Evolutionary conservation across 2,329 filamentous ascomycete genomes (phyloP).

Genomic region (Aspergillus sp.): DNA sequence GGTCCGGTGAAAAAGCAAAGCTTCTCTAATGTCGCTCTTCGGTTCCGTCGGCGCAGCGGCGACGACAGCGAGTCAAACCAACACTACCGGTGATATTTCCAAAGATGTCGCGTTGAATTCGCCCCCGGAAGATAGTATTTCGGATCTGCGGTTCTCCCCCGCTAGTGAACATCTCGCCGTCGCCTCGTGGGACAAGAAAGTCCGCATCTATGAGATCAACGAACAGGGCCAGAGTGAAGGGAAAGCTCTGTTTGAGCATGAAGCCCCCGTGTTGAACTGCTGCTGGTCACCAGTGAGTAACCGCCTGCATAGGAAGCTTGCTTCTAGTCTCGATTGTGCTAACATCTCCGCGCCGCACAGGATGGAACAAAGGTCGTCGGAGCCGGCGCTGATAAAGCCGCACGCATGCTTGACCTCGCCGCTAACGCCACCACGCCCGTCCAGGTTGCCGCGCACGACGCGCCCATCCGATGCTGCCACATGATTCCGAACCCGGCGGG

Average conservation of each 20-base stretch:
- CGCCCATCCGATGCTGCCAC: slow-evolving; percentile 72
- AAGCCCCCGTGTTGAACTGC: slow-evolving; percentile 76
- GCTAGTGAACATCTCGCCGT: slow-evolving; percentile 79
- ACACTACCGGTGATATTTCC: slow-evolving; percentile 84
- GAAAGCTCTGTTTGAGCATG: slow-evolving; percentile 82
- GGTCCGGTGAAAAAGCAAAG: slow-evolving; percentile 12
- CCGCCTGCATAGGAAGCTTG: background rate
- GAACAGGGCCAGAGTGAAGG: slow-evolving; percentile 74
- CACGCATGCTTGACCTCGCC: slow-evolving; percentile 80
- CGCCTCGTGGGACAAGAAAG: slow-evolving; percentile 95
- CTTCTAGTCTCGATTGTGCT: slow-evolving; percentile 5
- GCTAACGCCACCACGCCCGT: slow-evolving; percentile 52
- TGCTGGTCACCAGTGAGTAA: slow-evolving; percentile 80
- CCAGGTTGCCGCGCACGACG: slow-evolving; percentile 81
- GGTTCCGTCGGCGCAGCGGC: slow-evolving; percentile 50
- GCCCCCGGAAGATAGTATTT: slow-evolving; percentile 85
- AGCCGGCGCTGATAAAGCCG: slow-evolving; percentile 84
- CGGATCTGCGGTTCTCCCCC: slow-evolving; percentile 79
- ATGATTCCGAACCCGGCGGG: slow-evolving; percentile 66
- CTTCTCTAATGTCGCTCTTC: slow-evolving; percentile 49
- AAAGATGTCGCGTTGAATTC: slow-evolving; percentile 77
- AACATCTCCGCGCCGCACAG: slow-evolving; percentile 45
- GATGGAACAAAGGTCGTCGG: slow-evolving; percentile 88
- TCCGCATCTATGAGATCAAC: slow-evolving; percentile 92
- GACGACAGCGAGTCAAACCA: slow-evolving; percentile 52